Evolutionary conservation across 2,329 filamentous ascomycete genomes (phyloP), one percentile per base, ranked within the genome.

Genomic region (Colletotrichum sp.): DNA sequence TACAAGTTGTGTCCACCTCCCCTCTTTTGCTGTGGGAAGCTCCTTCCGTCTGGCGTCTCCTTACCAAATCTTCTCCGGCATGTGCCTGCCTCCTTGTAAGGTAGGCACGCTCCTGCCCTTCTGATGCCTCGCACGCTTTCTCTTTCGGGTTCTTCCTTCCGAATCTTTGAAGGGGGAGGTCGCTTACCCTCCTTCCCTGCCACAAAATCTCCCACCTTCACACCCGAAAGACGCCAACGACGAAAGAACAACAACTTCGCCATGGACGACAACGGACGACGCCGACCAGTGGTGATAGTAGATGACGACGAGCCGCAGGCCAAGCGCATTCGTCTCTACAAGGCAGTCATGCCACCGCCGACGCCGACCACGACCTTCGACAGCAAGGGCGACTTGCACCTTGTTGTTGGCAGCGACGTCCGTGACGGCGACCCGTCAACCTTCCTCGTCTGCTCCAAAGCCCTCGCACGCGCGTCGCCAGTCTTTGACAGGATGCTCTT

Each of bases 401-500:
- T 68, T 6, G 18, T 16, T 0, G 49, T 57, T 2, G 65, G 65
- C 44, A 21, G 44, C 28, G n/a, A 28, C 6, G 1, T 30, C 5
- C 2, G 32, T 21, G 44, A 0, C 28, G 44, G 7, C 4, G 12
- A 55, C 6, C 16, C 65, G 6, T 21, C 28, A 3, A 34, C 28
- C 6, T 81, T 80, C 24, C 69, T 75, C 5, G 80, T 80, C 26
- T 83, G 80, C 68, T 82, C 81, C 0, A 78, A 77, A 15, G 64
- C 81, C 0, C 66, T 83, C 0, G 77, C 79, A 5, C 78, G 82
- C 1, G 77, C 77, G 5, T 83, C 80, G 2, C 76, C 79, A 0
- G 81, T 82, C 1, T 81, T 82, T 55, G 80, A 80, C 13, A 71
- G 73, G 2, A 81, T 83, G 82, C 76, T 83, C 1, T 79, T 78